These are phyloP conservation scores for Casuarina glauca DNA, from an alignment of 306 rosid genomes.

Conservation along the genomic window DNA sequence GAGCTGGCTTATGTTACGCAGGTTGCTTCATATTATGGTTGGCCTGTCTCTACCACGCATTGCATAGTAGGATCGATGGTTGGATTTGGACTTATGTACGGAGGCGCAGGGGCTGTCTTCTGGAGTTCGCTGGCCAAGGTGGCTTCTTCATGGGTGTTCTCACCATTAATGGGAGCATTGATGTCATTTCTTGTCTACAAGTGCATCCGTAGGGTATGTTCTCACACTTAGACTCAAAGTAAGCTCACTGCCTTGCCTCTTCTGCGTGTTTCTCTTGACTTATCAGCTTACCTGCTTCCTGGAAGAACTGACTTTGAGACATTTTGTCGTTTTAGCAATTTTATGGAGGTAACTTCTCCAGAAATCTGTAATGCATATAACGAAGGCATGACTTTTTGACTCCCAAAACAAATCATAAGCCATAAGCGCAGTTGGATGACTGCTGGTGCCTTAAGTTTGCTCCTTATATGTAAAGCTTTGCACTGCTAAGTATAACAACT, in stretches of 20 bases:
- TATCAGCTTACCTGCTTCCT: background rate
- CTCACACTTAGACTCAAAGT: constrained; percentile 21
- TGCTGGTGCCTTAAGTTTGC: background rate
- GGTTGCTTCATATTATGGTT: constrained; percentile 90
- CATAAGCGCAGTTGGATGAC: background rate
- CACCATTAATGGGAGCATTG: constrained; percentile 89
- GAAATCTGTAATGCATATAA: background rate
- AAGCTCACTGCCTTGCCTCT: constrained; percentile 11
- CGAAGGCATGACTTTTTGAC: background rate
- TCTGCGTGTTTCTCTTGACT: constrained; percentile 6
- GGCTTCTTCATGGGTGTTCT: constrained; percentile 85
- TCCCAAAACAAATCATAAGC: constrained; percentile 2
- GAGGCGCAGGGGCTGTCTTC: constrained; percentile 89
- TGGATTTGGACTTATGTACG: constrained; percentile 86
- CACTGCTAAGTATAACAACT: background rate
- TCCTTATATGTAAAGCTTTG: background rate
- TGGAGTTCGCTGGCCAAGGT: constrained; percentile 97
- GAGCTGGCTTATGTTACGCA: constrained; percentile 34
- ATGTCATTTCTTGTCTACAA: constrained; percentile 91
- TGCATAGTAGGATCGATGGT: constrained; percentile 99
- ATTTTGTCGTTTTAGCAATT: background rate
- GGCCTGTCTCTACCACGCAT: constrained; percentile 98
- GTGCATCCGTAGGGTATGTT: constrained; percentile 86
- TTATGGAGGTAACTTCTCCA: background rate
- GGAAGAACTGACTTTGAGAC: constrained; percentile 2